phyloP scores from a whole-genome alignment of 2,329 filamentous ascomycete genomes.

The Torrubiellomyces zombiae region DNA sequence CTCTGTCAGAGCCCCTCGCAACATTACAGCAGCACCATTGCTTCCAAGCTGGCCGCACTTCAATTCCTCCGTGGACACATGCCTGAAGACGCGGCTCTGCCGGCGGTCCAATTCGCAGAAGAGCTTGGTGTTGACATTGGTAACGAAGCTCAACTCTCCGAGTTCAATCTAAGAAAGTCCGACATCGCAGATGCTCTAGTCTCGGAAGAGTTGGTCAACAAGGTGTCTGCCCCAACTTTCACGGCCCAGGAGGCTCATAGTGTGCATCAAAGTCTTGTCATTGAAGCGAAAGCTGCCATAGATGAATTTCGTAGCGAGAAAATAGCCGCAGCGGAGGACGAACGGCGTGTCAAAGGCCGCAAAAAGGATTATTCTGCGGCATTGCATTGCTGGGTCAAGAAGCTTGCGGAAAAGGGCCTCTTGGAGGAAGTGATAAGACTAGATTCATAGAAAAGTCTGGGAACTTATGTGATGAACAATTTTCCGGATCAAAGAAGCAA shows the following conservation, averaged over 20 bases:
- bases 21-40: conserved; percentile 29
- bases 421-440: conserved; percentile 28
- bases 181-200: conserved; percentile 10
- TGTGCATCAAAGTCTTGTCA: conserved; percentile 21
- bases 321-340: conserved; percentile 26
- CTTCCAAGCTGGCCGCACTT: conserved; percentile 23
- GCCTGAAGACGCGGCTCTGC: conserved; percentile 7
- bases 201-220: conserved; percentile 5
- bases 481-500: no score
- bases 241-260: conserved; percentile 13
- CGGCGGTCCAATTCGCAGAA: conserved; percentile 8
- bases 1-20: conserved; percentile 50
- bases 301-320: conserved; percentile 32
- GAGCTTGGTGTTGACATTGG: conserved; percentile 8
- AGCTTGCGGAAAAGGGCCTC: conserved; percentile 49
- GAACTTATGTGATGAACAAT: no score
- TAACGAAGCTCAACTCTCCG: conserved; percentile 10
- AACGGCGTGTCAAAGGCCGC: conserved; percentile 34
- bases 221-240: conserved; percentile 4
- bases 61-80: conserved; percentile 18
- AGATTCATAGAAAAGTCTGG: no score
- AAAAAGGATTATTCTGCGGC: conserved; percentile 54
- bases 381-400: conserved; percentile 51
- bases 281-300: conserved; percentile 24
- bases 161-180: conserved; percentile 12